Evolutionary conservation across 2,329 filamentous ascomycete species (phyloP).

Genomic region (Paraphaeosphaeria sporulosa): DNA sequence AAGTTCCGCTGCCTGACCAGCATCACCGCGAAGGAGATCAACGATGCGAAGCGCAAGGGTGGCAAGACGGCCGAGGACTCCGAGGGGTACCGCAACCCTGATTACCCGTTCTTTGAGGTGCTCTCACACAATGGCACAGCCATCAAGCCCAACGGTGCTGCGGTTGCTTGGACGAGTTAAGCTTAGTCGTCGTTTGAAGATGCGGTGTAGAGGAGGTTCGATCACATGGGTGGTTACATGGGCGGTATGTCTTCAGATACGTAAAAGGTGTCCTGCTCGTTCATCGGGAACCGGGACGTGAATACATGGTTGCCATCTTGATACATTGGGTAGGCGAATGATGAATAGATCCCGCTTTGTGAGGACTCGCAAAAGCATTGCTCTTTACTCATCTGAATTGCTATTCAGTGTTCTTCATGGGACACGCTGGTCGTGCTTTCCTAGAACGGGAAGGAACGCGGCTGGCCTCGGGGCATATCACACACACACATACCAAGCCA

Average conservation of each 20-base stretch:
- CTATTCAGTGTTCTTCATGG: too few relatives aligned
- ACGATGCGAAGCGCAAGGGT: not conserved
- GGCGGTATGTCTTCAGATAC: not conserved
- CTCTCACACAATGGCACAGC: not conserved
- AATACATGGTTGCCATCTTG: too few relatives aligned
- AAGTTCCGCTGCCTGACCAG: not conserved
- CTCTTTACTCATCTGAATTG: too few relatives aligned
- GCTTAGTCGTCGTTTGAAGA: not conserved
- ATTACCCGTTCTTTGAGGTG: not conserved
- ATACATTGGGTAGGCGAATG: too few relatives aligned
- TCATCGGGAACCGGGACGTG: too few relatives aligned
- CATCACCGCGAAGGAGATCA: not conserved
- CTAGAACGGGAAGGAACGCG: too few relatives aligned
- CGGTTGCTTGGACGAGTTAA: not conserved
- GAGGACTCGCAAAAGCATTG: too few relatives aligned
- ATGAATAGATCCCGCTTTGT: too few relatives aligned
- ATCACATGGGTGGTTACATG: not conserved
- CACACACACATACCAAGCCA: too few relatives aligned
- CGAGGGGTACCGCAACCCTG: not conserved
- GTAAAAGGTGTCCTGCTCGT: too few relatives aligned
- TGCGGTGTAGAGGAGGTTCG: not conserved
- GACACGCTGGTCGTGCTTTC: too few relatives aligned
- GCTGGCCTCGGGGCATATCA: too few relatives aligned
- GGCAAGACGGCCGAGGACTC: not conserved
- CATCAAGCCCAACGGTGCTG: not conserved